phyloP scores from a whole-genome alignment of 345 rosid genomes.

The Iberis pinnata region DNA sequence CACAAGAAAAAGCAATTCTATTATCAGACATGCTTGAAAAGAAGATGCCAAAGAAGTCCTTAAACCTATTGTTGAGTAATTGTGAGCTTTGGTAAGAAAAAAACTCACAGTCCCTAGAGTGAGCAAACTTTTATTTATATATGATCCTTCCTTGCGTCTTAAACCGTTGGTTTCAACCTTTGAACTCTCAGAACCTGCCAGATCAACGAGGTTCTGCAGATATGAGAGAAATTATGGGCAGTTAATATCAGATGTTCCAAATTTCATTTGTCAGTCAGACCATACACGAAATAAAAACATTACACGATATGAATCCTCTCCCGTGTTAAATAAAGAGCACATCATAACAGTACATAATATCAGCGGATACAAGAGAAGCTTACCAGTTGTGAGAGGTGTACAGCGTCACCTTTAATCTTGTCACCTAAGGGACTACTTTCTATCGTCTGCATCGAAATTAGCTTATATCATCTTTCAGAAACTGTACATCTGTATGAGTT shows the following conservation, averaged over 20 bases:
- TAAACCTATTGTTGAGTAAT: conserved; percentile 11
- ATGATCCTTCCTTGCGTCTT: conserved; percentile 96
- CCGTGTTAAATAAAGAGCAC: too few species aligned
- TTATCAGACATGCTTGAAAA: too few species aligned
- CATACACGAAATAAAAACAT: too few species aligned
- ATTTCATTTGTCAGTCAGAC: not conserved
- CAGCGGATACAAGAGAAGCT: conserved; percentile 33
- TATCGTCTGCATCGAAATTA: conserved; percentile 53
- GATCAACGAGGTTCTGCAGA: conserved; percentile 98
- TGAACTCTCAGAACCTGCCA: conserved; percentile 99
- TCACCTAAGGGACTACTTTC: conserved; percentile 87
- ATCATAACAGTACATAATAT: conserved; percentile 18
- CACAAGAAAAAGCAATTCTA: too few species aligned
- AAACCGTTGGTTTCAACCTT: conserved; percentile 92
- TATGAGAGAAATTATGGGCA: conserved; percentile 23
- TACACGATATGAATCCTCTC: too few species aligned
- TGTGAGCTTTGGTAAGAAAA: conserved; percentile 20
- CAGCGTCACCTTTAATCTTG: conserved; percentile 75
- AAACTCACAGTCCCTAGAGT: conserved; percentile 95
- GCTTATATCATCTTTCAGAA: conserved; percentile 21
- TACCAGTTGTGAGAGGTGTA: conserved; percentile 95
- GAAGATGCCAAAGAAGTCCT: not conserved
- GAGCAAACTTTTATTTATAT: conserved; percentile 92
- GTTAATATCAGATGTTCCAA: conserved; percentile 12
- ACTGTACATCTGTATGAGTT: conserved; percentile 12